phyloP scores from a whole-genome alignment of 495 filamentous ascomycete genomes.

The Neurospora sp. region DNA sequence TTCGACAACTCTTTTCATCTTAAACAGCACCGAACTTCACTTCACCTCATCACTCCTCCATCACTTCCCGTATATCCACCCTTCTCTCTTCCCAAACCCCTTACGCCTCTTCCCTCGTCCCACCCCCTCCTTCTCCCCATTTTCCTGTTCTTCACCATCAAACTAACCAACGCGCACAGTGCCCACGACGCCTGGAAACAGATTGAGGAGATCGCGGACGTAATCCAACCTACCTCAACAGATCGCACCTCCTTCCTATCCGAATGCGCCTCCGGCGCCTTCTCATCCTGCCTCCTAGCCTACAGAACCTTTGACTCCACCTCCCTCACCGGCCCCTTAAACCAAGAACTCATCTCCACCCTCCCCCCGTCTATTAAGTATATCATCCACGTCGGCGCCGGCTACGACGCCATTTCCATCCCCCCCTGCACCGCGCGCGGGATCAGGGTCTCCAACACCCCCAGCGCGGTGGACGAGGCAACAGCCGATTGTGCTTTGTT shows the following conservation, averaged over 20 bases:
- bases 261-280: conserved; percentile 58
- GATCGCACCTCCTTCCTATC: too few species aligned
- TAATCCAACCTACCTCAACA: too few species aligned
- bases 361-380: conserved; percentile 63
- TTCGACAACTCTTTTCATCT: neutral
- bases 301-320: conserved; percentile 72
- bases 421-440: conserved; percentile 54
- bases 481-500: conserved; percentile 73
- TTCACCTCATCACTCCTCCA: neutral
- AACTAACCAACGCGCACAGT: too few species aligned
- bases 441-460: conserved; percentile 72
- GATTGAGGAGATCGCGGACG: too few species aligned
- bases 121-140: too few species aligned
- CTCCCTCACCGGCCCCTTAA: conserved; percentile 55
- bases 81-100: neutral
- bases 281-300: conserved; percentile 55
- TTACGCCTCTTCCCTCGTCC: too few species aligned
- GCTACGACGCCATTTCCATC: conserved; percentile 73
- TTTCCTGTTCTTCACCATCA: too few species aligned
- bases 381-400: conserved; percentile 78
- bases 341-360: conserved; percentile 53
- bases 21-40: neutral
- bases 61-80: neutral
- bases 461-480: conserved; percentile 68
- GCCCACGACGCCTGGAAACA: too few species aligned